Conservation (phyloP, 805 yeast species). For the Kodamaea sagamina region DNA sequence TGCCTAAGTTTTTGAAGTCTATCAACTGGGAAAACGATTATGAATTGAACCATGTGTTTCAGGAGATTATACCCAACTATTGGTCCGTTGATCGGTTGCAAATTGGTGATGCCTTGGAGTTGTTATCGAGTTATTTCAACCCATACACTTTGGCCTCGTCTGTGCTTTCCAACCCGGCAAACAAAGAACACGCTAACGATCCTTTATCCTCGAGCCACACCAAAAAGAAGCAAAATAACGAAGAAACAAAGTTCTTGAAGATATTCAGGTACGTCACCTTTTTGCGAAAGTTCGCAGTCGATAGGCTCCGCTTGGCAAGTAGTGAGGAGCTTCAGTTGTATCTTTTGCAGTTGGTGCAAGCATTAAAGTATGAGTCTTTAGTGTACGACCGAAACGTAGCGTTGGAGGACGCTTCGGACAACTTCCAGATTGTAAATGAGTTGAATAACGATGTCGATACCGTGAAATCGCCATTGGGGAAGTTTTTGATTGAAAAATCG, state of each 20-base stretch:
- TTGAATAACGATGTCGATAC: slow-evolving; percentile 18
- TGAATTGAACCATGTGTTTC: slow-evolving; percentile 76
- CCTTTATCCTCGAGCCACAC: neutral
- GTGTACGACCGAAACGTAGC: slow-evolving; percentile 21
- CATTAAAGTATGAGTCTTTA: slow-evolving; percentile 72
- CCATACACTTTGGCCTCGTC: slow-evolving; percentile 38
- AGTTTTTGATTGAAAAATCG: slow-evolving; percentile 74
- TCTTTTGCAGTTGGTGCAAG: slow-evolving; percentile 87
- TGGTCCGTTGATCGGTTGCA: slow-evolving; percentile 68
- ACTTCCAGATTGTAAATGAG: slow-evolving; percentile 21
- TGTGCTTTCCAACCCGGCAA: slow-evolving; percentile 16
- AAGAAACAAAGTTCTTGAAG: slow-evolving; percentile 33
- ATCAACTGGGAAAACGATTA: slow-evolving; percentile 84
- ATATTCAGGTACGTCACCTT: slow-evolving; percentile 48
- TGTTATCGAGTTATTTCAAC: slow-evolving; percentile 75
- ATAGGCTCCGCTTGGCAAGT: slow-evolving; percentile 71
- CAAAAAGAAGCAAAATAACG: slow-evolving; percentile 18
- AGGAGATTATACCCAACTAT: slow-evolving; percentile 63
- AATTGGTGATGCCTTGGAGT: slow-evolving; percentile 82
- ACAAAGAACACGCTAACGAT: slow-evolving; percentile 7
- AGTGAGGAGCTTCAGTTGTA: slow-evolving; percentile 81
- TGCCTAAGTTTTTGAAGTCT: slow-evolving; percentile 82
- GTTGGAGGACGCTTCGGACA: slow-evolving; percentile 13
- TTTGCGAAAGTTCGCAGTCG: slow-evolving; percentile 86
- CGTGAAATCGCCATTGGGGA: slow-evolving; percentile 62